These are phyloP conservation scores for Uronychia binucleata DNA, from an alignment of 73 alveolate genomes.

Conservation along the genomic window DNA sequence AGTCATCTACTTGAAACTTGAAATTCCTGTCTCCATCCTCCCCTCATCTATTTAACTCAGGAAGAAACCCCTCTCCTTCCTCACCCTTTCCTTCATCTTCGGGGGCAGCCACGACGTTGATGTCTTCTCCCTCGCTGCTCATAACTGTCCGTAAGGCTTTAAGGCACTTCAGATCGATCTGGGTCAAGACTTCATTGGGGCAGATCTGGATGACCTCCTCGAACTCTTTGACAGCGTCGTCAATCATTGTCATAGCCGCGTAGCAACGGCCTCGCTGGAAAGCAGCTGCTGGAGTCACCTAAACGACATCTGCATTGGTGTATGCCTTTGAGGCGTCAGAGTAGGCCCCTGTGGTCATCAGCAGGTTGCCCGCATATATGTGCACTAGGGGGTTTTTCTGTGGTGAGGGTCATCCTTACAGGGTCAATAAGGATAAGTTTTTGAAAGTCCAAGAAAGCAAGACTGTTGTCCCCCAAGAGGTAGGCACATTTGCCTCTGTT, in stretches of 20 bases:
- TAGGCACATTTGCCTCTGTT: slow-evolving; percentile 72
- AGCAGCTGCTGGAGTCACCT: slow-evolving; percentile 56
- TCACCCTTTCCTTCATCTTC: not conserved
- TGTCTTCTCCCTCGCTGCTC: not conserved
- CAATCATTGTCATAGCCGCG: slow-evolving; percentile 55
- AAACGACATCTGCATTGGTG: slow-evolving; percentile 64
- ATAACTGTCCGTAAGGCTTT: slow-evolving; percentile 23
- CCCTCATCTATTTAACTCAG: too few species aligned
- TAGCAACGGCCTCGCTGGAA: slow-evolving; percentile 64
- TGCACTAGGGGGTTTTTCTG: slow-evolving; percentile 71
- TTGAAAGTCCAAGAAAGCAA: slow-evolving; percentile 66
- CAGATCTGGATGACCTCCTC: slow-evolving; percentile 29
- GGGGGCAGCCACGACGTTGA: not conserved
- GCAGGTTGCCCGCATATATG: slow-evolving; percentile 72
- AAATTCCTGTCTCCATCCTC: not conserved
- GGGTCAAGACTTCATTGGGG: slow-evolving; percentile 13
- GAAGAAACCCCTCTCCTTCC: not conserved
- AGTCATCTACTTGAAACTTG: not conserved
- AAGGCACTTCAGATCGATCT: slow-evolving; percentile 30
- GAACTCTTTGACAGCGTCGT: slow-evolving; percentile 47
- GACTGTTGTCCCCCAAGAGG: slow-evolving; percentile 59
- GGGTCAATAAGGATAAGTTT: slow-evolving; percentile 67
- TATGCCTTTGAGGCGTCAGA: slow-evolving; percentile 74
- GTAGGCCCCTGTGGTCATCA: slow-evolving; percentile 74
- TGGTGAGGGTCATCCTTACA: not conserved